These are phyloP conservation scores for Cryptosporidium sp. DNA, from an alignment of 169 alveolate genomes.

Conservation along the genomic window DNA sequence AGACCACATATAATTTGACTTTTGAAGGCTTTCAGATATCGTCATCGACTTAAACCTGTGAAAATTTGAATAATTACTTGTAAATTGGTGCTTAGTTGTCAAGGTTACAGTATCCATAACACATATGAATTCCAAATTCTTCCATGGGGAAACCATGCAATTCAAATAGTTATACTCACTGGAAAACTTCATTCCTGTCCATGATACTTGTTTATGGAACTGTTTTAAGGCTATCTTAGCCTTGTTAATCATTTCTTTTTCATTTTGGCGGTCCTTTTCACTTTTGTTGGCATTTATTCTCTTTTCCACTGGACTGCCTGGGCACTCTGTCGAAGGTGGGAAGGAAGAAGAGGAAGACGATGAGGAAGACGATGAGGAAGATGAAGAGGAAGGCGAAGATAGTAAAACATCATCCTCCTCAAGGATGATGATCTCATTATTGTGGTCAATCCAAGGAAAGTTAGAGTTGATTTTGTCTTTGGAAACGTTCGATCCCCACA, in stretches of 20 bases:
- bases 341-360: too few species aligned
- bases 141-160: slow-evolving; percentile 52
- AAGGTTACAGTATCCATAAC: slow-evolving; percentile 64
- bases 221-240: slow-evolving; percentile 11
- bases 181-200: slow-evolving; percentile 64
- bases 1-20: slow-evolving; percentile 71
- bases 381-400: too few species aligned
- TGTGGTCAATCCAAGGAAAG: slow-evolving; percentile 40
- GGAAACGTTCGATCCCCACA: slow-evolving; percentile 63
- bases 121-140: slow-evolving; percentile 10
- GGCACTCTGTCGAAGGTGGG: neutral
- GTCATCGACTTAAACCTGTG: neutral
- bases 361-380: too few species aligned
- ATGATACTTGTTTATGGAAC: slow-evolving; percentile 3
- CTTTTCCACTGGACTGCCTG: neutral
- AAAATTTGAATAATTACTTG: neutral
- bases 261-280: neutral
- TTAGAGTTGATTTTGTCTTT: slow-evolving; percentile 43
- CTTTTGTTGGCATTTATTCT: neutral
- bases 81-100: neutral
- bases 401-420: neutral
- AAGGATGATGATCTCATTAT: neutral
- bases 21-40: neutral
- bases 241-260: neutral
- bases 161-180: neutral